Percentiles rank a stretch among this genome's conserved stretches.
phyloP scores from a whole-genome alignment of 805 yeast species.

The Ogataea pini region DNA sequence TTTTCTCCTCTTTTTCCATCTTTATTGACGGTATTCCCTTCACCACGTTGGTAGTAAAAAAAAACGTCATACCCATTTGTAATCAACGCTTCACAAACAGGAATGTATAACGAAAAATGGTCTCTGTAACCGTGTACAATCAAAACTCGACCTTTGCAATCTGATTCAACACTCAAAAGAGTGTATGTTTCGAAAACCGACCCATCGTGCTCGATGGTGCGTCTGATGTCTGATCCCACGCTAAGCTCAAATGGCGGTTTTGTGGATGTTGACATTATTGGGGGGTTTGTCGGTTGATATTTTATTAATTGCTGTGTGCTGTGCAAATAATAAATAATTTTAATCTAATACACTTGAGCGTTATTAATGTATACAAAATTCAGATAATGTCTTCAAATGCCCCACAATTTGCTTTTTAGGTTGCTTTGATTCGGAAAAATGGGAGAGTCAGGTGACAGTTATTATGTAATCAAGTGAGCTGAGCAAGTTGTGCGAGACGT shows the following conservation, averaged over 20 bases:
- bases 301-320: no score
- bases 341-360: no score
- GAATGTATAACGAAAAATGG: slow-evolving; percentile 47
- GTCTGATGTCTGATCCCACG: background rate
- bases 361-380: no score
- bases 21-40: slow-evolving; percentile 59
- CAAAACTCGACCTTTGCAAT: slow-evolving; percentile 53
- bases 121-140: slow-evolving; percentile 77
- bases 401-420: no score
- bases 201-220: slow-evolving; percentile 20
- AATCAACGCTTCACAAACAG: slow-evolving; percentile 54
- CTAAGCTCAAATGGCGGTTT: background rate
- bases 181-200: slow-evolving; percentile 27
- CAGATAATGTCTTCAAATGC: no score
- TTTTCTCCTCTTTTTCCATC: slow-evolving; percentile 56
- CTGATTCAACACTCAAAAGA: slow-evolving; percentile 14
- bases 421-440: no score
- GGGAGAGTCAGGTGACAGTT: no score
- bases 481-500: no score
- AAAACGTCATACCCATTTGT: slow-evolving; percentile 61
- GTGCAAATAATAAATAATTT: no score
- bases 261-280: background rate
- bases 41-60: slow-evolving; percentile 75
- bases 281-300: no score
- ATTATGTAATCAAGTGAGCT: no score